Conservation (phyloP, 2,329 filamentous ascomycete genomes). For the Salinomyces thailandicus region DNA sequence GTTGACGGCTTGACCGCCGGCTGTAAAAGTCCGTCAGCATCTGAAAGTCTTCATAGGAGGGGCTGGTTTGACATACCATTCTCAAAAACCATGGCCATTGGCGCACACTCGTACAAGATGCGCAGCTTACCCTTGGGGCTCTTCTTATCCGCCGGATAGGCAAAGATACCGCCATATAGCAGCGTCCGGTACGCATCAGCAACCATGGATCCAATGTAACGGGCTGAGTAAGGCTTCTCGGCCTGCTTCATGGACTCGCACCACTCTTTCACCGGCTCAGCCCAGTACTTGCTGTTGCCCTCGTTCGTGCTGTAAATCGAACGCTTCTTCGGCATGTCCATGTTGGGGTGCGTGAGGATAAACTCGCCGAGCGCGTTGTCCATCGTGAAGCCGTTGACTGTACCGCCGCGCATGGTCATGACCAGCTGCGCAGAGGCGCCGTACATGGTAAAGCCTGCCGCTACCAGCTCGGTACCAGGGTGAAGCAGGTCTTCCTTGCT, state of each 20-base stretch:
- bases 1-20: slow-evolving; percentile 85
- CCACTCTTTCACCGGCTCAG: slow-evolving; percentile 75
- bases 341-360: slow-evolving; percentile 92
- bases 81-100: slow-evolving; percentile 98
- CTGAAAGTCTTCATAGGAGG: neutral
- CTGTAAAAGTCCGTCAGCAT: slow-evolving; percentile 37
- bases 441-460: slow-evolving; percentile 99
- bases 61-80: slow-evolving; percentile 58
- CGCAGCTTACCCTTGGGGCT: slow-evolving; percentile 95
- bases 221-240: slow-evolving; percentile 69
- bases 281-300: slow-evolving; percentile 96
- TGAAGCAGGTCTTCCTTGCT: slow-evolving; percentile 77
- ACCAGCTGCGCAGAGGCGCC: slow-evolving; percentile 93
- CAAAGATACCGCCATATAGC: slow-evolving; percentile 92
- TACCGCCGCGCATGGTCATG: slow-evolving; percentile 87
- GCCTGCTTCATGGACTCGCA: slow-evolving; percentile 82
- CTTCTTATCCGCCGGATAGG: slow-evolving; percentile 96
- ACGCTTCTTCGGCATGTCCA: slow-evolving; percentile 70
- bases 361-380: slow-evolving; percentile 97
- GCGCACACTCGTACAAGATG: slow-evolving; percentile 95
- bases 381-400: slow-evolving; percentile 94
- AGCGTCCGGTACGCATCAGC: slow-evolving; percentile 94
- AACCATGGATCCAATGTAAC: slow-evolving; percentile 98
- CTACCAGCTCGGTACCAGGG: slow-evolving; percentile 83
- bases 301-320: slow-evolving; percentile 98